Conservation (phyloP, 208 protist species). For the Endotrypanum monterogeii region DNA sequence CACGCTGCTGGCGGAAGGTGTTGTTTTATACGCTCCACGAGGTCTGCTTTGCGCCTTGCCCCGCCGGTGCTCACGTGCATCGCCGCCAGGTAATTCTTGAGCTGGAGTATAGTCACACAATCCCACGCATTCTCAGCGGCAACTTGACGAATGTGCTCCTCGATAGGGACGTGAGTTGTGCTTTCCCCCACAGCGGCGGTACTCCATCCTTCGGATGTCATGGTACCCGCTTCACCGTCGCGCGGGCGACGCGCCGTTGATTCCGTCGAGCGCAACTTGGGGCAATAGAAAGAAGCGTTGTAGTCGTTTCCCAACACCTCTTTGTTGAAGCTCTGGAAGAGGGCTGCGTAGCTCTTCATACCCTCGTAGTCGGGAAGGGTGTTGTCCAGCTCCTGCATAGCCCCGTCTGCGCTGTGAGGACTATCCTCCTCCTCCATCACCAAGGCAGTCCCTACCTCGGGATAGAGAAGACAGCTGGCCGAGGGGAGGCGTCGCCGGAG, state of each 20-base stretch:
- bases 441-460: not conserved
- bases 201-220: not conserved
- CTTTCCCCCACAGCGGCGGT: slow-evolving; percentile 2
- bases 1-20: slow-evolving; percentile 5
- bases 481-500: slow-evolving; percentile 23
- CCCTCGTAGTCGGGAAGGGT: slow-evolving; percentile 55
- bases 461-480: not conserved
- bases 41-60: slow-evolving; percentile 19
- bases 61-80: slow-evolving; percentile 10
- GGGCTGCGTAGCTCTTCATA: slow-evolving; percentile 35
- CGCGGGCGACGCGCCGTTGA: not conserved
- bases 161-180: slow-evolving; percentile 10
- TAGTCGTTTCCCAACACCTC: slow-evolving; percentile 53
- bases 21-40: slow-evolving; percentile 4
- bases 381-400: slow-evolving; percentile 23
- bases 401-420: not conserved
- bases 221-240: slow-evolving; percentile 10
- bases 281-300: slow-evolving; percentile 45
- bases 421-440: not conserved
- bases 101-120: slow-evolving; percentile 38
- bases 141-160: slow-evolving; percentile 26
- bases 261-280: slow-evolving; percentile 2
- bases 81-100: slow-evolving; percentile 44
- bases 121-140: slow-evolving; percentile 39
- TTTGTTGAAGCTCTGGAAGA: slow-evolving; percentile 58